Conservation (phyloP, 83 land plant genomes). For the Picea mariana region DNA sequence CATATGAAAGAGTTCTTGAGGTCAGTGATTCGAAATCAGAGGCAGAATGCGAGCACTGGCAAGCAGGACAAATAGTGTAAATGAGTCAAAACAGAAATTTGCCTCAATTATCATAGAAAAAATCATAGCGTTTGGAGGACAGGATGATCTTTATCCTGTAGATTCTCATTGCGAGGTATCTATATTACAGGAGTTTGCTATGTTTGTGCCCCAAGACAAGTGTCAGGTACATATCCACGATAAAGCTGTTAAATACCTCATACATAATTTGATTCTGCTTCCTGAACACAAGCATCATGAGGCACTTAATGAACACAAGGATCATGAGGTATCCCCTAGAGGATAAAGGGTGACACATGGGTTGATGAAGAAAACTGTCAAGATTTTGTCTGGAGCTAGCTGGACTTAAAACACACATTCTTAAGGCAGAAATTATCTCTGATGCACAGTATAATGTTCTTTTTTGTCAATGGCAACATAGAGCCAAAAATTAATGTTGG, state of each 20-base stretch:
- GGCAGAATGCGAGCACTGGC: constrained; percentile 53
- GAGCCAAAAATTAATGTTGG: no score
- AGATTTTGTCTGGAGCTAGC: constrained; percentile 67
- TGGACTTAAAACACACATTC: constrained; percentile 25
- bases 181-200: no score
- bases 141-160: no score
- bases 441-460: no score
- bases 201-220: no score
- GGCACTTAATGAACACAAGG: constrained; percentile 33
- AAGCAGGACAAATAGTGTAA: constrained; percentile 37
- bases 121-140: no score
- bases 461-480: no score
- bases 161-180: no score
- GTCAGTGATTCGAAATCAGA: constrained; percentile 60
- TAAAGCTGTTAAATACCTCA: constrained; percentile 37
- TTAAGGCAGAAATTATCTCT: no score
- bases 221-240: background rate
- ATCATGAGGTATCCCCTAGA: constrained; percentile 35
- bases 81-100: no score
- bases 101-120: no score
- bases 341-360: constrained; percentile 45
- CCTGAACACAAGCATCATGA: constrained; percentile 39
- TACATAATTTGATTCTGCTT: constrained; percentile 31
- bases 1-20: constrained; percentile 23
- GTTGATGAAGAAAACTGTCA: constrained; percentile 65